Percentiles rank a stretch among this genome's conserved stretches.
Conservation (phyloP, 495 filamentous ascomycete genomes). For the Poronia punctata region DNA sequence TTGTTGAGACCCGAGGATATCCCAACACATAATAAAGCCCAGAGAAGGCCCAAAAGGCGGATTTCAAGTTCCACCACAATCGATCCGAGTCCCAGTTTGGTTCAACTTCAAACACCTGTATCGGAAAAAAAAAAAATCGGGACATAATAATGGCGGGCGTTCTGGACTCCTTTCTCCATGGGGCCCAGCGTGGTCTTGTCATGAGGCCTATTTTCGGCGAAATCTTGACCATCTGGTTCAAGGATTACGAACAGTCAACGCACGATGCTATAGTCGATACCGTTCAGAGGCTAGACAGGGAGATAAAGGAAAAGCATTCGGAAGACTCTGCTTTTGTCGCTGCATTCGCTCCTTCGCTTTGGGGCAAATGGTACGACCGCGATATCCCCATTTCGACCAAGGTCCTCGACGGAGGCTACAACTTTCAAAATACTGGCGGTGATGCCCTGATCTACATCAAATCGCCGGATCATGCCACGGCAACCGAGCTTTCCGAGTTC, state of each 20-base stretch:
- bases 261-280: slow-evolving; percentile 3
- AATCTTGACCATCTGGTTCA: slow-evolving; percentile 10
- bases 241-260: slow-evolving; percentile 1
- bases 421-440: slow-evolving; percentile 11
- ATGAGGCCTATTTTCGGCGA: slow-evolving; percentile 11
- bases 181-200: slow-evolving; percentile 9
- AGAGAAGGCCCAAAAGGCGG: too few relatives aligned
- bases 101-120: too few relatives aligned
- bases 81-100: too few relatives aligned
- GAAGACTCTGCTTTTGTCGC: slow-evolving; percentile 4
- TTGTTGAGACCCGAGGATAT: too few relatives aligned
- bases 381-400: slow-evolving; percentile 5
- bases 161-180: neutral
- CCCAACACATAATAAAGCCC: too few relatives aligned
- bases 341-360: slow-evolving; percentile 8
- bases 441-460: slow-evolving; percentile 11
- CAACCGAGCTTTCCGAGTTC: neutral
- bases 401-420: slow-evolving; percentile 6
- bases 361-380: slow-evolving; percentile 6
- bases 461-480: neutral
- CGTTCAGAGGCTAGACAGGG: slow-evolving; percentile 6
- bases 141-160: too few relatives aligned
- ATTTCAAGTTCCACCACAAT: too few relatives aligned
- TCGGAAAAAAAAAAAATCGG: too few relatives aligned
- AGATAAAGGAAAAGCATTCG: slow-evolving; percentile 3